phyloP scores from a whole-genome alignment of 345 rosid genomes.

The Acer saccharum region DNA sequence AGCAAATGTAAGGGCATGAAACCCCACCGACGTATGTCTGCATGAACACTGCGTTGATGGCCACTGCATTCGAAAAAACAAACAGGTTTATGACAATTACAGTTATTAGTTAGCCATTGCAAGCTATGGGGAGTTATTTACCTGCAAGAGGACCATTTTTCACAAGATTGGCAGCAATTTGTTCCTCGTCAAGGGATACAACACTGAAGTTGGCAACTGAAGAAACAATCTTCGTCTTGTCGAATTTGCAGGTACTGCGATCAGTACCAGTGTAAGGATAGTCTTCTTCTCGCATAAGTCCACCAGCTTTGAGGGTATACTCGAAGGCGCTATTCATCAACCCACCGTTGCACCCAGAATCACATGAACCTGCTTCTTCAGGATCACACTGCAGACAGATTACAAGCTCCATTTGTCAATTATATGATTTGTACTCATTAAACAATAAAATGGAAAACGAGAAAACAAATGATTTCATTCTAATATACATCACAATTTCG shows the following conservation, averaged over 20 bases:
- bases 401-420: too few species aligned
- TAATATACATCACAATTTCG: too few species aligned
- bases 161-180: conserved; percentile 95
- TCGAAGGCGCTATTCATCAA: conserved; percentile 90
- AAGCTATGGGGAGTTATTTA: conserved; percentile 19
- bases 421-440: too few species aligned
- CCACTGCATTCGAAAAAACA: conserved; percentile 51
- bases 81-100: not conserved
- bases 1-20: conserved; percentile 86
- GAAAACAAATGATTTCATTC: too few species aligned
- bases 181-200: conserved; percentile 81
- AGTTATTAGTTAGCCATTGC: not conserved
- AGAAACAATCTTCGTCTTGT: conserved; percentile 79
- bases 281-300: conserved; percentile 87
- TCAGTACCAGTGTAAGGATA: conserved; percentile 89
- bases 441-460: too few species aligned
- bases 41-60: conserved; percentile 86
- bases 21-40: conserved; percentile 92
- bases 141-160: conserved; percentile 90
- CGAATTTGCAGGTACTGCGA: conserved; percentile 66
- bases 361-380: conserved; percentile 72
- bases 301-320: conserved; percentile 84
- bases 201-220: conserved; percentile 87
- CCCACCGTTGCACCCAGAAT: conserved; percentile 92
- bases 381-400: conserved; percentile 80